Evolutionary conservation across 139 green algal species (phyloP).

Genomic region (Tetradesmus obliquus): DNA sequence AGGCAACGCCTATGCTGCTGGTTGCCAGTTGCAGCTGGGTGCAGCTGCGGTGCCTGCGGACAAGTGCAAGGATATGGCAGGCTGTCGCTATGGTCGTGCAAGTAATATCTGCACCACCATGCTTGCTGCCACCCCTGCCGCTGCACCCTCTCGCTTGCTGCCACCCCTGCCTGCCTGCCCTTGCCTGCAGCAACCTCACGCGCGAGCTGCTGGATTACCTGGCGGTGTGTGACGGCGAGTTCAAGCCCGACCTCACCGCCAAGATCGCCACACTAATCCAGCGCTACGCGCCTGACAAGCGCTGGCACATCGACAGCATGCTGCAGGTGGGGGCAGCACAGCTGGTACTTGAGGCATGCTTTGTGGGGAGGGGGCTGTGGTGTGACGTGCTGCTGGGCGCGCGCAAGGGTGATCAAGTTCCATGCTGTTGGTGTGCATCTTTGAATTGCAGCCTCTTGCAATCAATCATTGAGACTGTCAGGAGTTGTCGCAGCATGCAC

Average conservation of each 20-base stretch:
- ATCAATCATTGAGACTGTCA: no score
- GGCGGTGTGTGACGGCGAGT: conserved; percentile 88
- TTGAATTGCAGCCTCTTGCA: no score
- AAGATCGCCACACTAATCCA: conserved; percentile 94
- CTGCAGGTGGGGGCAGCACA: conserved; percentile 59
- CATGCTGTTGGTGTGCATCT: no score
- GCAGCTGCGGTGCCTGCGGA: background rate
- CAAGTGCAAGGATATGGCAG: background rate
- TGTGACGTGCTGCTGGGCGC: background rate
- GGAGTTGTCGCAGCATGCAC: no score
- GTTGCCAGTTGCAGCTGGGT: background rate
- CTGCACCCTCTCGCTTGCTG: background rate
- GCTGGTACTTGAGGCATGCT: background rate
- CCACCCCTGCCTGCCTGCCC: background rate
- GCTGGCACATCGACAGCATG: conserved; percentile 94
- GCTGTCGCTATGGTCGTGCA: no score
- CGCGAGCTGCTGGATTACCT: conserved; percentile 98
- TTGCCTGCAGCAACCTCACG: conserved; percentile 68
- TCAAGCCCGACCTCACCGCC: conserved; percentile 95
- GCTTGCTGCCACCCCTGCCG: no score
- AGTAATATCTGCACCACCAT: no score
- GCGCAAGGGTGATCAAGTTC: background rate
- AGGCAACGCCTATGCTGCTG: background rate
- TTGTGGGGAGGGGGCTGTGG: background rate
- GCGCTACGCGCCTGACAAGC: conserved; percentile 89